phyloP scores from a whole-genome alignment of 257 asterid species.

The Solanum arcanum region DNA sequence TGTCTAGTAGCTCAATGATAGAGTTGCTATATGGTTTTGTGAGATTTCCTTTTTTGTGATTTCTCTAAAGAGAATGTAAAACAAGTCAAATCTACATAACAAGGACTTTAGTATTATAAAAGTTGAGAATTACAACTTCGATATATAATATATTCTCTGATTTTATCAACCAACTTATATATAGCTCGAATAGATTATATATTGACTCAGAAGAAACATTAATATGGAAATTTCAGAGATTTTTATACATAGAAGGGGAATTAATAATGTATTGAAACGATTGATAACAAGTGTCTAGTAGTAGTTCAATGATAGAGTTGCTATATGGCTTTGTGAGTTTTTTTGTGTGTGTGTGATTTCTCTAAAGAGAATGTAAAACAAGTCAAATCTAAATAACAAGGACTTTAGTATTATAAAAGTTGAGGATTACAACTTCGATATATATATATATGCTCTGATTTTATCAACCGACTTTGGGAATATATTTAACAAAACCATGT shows the following conservation, averaged over 20 bases:
- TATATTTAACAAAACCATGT: neutral
- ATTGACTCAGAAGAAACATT: too few relatives aligned
- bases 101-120: neutral
- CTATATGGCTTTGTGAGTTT: neutral
- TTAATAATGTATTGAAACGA: neutral
- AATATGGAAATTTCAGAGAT: too few relatives aligned
- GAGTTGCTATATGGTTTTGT: neutral
- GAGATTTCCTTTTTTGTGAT: too few relatives aligned
- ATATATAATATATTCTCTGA: rapidly evolving
- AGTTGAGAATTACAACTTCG: neutral
- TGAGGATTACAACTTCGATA: neutral
- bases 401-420: neutral
- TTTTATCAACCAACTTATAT: neutral
- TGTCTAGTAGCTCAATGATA: neutral
- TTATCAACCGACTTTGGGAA: neutral
- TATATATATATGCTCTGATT: neutral
- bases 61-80: neutral
- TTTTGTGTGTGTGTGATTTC: rapidly evolving
- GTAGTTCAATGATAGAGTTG: neutral
- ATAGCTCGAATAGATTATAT: too few relatives aligned
- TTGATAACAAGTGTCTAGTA: neutral
- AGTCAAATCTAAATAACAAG: neutral
- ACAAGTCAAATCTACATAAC: neutral
- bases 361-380: neutral
- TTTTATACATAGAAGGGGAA: too few relatives aligned